These are phyloP conservation scores for Collybiopsis luxurians DNA, from an alignment of 768 basidiomycete genomes.

Conservation along the genomic window DNA sequence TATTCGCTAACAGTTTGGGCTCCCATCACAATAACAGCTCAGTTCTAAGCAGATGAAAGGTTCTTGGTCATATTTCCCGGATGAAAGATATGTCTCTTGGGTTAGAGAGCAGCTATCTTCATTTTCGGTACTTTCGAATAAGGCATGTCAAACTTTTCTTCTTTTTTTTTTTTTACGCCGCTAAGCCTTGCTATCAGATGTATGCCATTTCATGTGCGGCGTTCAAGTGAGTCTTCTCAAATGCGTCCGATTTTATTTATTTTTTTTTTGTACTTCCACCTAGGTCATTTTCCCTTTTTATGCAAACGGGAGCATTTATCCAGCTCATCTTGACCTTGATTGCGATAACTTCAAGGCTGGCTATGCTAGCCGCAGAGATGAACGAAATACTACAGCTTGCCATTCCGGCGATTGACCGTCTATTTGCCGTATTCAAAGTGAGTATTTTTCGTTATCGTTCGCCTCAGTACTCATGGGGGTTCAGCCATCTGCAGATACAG, in stretches of 20 bases:
- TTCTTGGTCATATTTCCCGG: constrained; percentile 64
- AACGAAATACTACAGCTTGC: constrained; percentile 31
- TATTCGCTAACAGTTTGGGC: too few species aligned
- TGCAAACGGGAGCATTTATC: constrained; percentile 74
- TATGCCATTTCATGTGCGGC: constrained; percentile 43
- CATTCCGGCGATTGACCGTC: constrained; percentile 22
- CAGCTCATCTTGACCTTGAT: constrained; percentile 61
- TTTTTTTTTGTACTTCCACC: not conserved
- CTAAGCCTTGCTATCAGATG: constrained; percentile 31
- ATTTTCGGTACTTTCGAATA: constrained; percentile 39
- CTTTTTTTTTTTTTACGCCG: not conserved
- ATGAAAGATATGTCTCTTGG: constrained; percentile 27
- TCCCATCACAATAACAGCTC: constrained; percentile 1
- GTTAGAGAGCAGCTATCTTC: constrained; percentile 33
- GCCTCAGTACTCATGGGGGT: constrained; percentile 5
- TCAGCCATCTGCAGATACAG: not conserved
- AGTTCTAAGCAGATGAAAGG: constrained; percentile 55
- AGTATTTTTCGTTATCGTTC: constrained; percentile 6
- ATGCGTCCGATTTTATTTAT: not conserved
- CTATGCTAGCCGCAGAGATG: constrained; percentile 42
- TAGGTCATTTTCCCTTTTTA: constrained; percentile 59
- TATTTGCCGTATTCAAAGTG: constrained; percentile 31
- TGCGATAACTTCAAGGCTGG: constrained; percentile 61
- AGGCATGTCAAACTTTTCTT: constrained; percentile 33
- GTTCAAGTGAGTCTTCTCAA: constrained; percentile 45